Evolutionary conservation across 176 grass and related monocot genomes (phyloP).

Genomic region (Phoenix dactylifera): DNA sequence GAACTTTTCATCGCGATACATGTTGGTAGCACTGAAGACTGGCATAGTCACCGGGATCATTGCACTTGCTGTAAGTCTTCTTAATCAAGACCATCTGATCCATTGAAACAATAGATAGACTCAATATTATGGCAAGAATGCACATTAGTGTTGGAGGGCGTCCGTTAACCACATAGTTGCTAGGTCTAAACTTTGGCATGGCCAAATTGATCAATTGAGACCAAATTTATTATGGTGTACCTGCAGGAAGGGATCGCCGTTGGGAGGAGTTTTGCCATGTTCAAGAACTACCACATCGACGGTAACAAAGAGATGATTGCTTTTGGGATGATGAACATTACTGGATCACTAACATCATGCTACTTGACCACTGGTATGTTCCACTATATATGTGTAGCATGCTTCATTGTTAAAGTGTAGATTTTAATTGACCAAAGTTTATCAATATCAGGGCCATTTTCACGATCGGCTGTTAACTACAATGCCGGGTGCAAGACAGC

Average conservation of each 20-base stretch:
- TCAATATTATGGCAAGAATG: too few relatives aligned
- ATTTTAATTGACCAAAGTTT: neutral
- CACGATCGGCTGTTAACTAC: conserved; percentile 83
- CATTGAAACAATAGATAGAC: too few relatives aligned
- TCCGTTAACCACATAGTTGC: too few relatives aligned
- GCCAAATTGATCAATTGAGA: too few relatives aligned
- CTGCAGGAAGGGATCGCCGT: conserved; percentile 95
- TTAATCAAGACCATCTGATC: too few relatives aligned
- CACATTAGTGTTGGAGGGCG: too few relatives aligned
- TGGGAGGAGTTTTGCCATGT: conserved; percentile 85
- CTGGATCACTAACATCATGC: conserved; percentile 84
- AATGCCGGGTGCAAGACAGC: conserved; percentile 96
- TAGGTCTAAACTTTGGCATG: too few relatives aligned
- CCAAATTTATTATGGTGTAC: neutral
- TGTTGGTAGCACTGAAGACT: conserved; percentile 72
- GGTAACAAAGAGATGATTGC: conserved; percentile 99
- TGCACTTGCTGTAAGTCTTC: conserved; percentile 58
- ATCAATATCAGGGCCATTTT: conserved; percentile 47
- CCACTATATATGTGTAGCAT: neutral
- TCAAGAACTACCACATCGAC: conserved; percentile 97
- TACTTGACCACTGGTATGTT: conserved; percentile 71
- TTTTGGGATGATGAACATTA: conserved; percentile 79
- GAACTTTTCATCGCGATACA: conserved; percentile 49
- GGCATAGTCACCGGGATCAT: conserved; percentile 85
- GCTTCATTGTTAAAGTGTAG: too few relatives aligned